A percentile compares a stretch with the other conserved stretches of the same genome.
These are phyloP conservation scores for Dactylonectria estremocensis DNA, from an alignment of 2,329 filamentous ascomycete species.

Conservation along the genomic window DNA sequence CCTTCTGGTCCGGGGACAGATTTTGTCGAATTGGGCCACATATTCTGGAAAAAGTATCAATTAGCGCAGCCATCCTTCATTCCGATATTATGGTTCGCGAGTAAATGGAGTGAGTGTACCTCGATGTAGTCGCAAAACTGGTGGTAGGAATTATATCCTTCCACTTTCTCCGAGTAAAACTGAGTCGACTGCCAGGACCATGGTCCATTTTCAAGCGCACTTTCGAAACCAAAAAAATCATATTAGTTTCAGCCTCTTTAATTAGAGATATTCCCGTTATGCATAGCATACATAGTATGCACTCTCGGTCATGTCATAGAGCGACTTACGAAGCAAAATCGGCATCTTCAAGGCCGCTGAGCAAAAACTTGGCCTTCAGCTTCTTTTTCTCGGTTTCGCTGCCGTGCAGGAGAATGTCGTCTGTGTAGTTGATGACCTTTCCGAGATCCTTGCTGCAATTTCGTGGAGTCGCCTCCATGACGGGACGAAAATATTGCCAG, in stretches of 20 bases:
- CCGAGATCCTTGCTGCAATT: conserved; percentile 76
- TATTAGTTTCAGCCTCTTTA: background rate
- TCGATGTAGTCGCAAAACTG: conserved; percentile 4
- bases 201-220: conserved; percentile 10
- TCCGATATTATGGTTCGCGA: background rate
- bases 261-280: background rate
- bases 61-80: background rate
- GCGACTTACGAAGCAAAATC: conserved; percentile 60
- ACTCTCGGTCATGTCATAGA: background rate
- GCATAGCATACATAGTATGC: background rate
- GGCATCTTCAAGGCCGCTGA: conserved; percentile 51
- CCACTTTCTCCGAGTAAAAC: conserved; percentile 44
- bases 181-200: conserved; percentile 55
- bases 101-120: conserved; percentile 48
- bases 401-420: conserved; percentile 62
- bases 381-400: conserved; percentile 51
- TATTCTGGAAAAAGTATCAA: conserved; percentile 1
- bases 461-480: conserved; percentile 61
- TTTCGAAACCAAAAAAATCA: conserved; percentile 28
- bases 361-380: conserved; percentile 61
- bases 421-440: conserved; percentile 63
- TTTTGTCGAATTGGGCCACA: conserved; percentile 9
- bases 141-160: background rate
- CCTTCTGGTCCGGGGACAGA: conserved; percentile 12
- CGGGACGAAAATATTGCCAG: conserved; percentile 69